A percentile compares a stretch with the other conserved stretches of the same genome.
phyloP scores from a whole-genome alignment of 345 rosid genomes.

The Mercurialis annua region DNA sequence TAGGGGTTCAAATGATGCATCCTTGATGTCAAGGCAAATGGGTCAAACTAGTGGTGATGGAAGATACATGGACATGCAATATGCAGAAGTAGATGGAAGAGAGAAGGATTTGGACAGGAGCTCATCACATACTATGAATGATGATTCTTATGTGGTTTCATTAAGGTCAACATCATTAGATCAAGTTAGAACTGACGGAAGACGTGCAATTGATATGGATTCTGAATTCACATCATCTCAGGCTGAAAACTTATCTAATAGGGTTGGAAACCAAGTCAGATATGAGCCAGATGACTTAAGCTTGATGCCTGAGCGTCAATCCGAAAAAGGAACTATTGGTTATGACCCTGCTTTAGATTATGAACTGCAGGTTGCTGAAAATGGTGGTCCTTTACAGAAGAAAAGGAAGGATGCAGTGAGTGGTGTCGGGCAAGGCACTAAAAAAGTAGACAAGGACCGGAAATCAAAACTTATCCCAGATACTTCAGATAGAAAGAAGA shows the following conservation, averaged over 20 bases:
- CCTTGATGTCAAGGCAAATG: constrained; percentile 38
- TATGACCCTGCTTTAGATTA: constrained; percentile 84
- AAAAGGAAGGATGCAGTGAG: constrained; percentile 35
- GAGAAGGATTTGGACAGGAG: constrained; percentile 38
- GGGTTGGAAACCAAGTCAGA: constrained; percentile 40
- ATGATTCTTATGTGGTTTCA: constrained; percentile 80
- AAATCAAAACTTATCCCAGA: constrained; percentile 50
- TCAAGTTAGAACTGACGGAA: constrained; percentile 41
- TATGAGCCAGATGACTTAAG: constrained; percentile 81
- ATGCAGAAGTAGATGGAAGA: constrained; percentile 42
- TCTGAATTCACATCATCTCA: constrained; percentile 55
- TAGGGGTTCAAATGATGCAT: constrained; percentile 54
- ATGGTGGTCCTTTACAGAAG: constrained; percentile 37
- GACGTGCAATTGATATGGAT: constrained; percentile 55
- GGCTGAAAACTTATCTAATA: constrained; percentile 36
- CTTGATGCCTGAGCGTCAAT: constrained; percentile 69
- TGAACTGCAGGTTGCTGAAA: constrained; percentile 46
- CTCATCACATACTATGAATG: constrained; percentile 51
- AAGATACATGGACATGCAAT: constrained; percentile 34
- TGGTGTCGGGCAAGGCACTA: constrained; percentile 44
- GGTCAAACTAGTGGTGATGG: constrained; percentile 36
- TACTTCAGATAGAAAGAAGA: constrained; percentile 59
- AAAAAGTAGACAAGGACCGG: constrained; percentile 51
- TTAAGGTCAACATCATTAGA: constrained; percentile 39
- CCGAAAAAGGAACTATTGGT: constrained; percentile 46